Base-by-base conservation (phyloP, 2,329 filamentous ascomycete species). In the Fusarium chlamydosporum region DNA sequence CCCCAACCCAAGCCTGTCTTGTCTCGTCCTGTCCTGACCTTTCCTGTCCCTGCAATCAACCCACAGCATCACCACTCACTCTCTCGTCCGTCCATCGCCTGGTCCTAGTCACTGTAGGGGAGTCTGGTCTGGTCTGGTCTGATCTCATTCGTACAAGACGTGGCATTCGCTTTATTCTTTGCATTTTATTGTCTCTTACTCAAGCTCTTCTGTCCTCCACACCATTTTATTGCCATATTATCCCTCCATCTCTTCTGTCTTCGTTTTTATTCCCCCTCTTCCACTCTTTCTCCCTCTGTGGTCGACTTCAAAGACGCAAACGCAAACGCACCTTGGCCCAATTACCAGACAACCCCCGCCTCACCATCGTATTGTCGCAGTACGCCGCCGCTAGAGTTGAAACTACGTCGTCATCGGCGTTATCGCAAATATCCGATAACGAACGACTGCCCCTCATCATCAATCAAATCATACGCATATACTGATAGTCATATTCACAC, bases 351-450 rank as follows among this genome's bases (percentile, higher is more conserved):
- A 40, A 26, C 23, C 68, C 65, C 53, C 57, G 62, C 59, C 68
- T 43, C 38, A 52, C 59, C 20, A 60, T 50, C 45, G 43, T 62
- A 60, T 50, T 43, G 40, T 62, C 57, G 58, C 61, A 64, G 64
- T 63, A 65, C 65, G 68, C 62, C 57, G 65, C 63, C 68, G 66
- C 72, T 71, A 70, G 57, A 71, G 61, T 55, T 61, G 43, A 70
- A 60, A 58, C 67, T 63, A 71, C 71, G 67, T 72, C 71, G 68
- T 72, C 72, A 70, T 74, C 59, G 67, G 72, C 69, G 71, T 72
- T 74, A 73, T 74, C 72, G 70, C 70, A 69, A 33, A 61, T 61
- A 65, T 50, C 70, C 67, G 72, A 74, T 71, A 74, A 72, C 70
- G 62, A 73, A 69, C 60, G 54, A 73, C 48, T 66, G 64, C 72